Percentiles rank a stretch among this genome's conserved stretches.
These are phyloP conservation scores for Psidium friedrichsthalianum DNA, from an alignment of 345 rosid genomes.

Conservation along the genomic window DNA sequence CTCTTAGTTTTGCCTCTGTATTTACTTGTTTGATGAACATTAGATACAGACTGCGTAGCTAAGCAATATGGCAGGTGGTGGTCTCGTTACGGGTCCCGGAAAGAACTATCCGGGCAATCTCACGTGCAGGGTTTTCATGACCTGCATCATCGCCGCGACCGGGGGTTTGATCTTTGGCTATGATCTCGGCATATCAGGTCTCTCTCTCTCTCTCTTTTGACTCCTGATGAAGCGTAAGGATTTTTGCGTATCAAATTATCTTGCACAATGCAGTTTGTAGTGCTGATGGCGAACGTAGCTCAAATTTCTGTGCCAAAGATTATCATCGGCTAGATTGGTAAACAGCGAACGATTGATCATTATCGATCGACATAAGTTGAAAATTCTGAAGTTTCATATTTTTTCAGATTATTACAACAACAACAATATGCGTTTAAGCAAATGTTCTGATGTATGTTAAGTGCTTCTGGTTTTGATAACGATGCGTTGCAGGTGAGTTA, in stretches of 20 bases:
- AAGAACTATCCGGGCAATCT: constrained; percentile 18
- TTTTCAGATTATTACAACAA: not conserved
- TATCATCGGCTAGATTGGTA: not conserved
- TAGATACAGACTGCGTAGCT: not conserved
- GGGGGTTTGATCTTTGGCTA: constrained; percentile 33
- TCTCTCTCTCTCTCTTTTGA: not conserved
- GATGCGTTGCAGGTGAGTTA: constrained; percentile 17
- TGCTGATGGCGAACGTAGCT: not conserved
- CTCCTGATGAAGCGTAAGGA: not conserved
- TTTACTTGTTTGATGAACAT: not conserved
- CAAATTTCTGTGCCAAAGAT: not conserved
- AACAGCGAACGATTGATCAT: not conserved
- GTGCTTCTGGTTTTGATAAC: not conserved
- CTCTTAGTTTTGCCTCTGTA: not conserved
- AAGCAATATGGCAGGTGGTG: constrained; percentile 25
- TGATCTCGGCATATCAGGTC: constrained; percentile 39
- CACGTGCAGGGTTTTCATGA: constrained; percentile 7
- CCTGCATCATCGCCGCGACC: constrained; percentile 19
- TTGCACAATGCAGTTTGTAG: not conserved
- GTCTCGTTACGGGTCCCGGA: not conserved
- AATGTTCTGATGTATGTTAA: not conserved
- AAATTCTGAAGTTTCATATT: not conserved
- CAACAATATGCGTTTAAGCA: not conserved
- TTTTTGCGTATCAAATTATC: not conserved
- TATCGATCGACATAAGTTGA: not conserved